These are phyloP conservation scores for Tulasnella sp. DNA, from an alignment of 768 basidiomycete genomes.

Conservation along the genomic window DNA sequence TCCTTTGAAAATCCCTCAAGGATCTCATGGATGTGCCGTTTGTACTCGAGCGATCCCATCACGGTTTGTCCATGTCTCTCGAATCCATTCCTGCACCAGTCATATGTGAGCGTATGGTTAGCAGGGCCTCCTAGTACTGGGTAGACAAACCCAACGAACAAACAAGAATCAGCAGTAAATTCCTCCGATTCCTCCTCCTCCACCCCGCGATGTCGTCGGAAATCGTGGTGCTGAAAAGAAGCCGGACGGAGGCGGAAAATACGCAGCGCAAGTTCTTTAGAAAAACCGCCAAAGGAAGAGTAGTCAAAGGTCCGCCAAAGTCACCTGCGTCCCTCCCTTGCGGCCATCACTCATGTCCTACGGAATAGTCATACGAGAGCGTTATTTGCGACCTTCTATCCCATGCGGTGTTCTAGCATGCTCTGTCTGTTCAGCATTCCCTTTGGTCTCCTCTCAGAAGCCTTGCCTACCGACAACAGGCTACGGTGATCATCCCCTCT, in stretches of 20 bases:
- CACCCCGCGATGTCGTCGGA: constrained; percentile 20
- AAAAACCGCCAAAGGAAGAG: constrained; percentile 88
- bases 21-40: no score
- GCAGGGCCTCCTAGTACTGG: no score
- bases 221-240: constrained; percentile 64
- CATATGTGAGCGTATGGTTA: no score
- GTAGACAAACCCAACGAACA: background rate
- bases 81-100: no score
- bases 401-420: constrained; percentile 74
- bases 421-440: constrained; percentile 38
- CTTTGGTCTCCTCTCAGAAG: constrained; percentile 18
- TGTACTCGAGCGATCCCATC: no score
- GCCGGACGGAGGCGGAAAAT: constrained; percentile 54
- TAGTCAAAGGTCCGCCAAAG: constrained; percentile 63
- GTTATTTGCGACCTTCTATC: constrained; percentile 88
- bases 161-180: background rate
- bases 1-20: no score
- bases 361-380: constrained; percentile 68
- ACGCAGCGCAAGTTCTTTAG: constrained; percentile 92
- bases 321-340: background rate
- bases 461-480: constrained; percentile 48
- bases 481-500: constrained; percentile 42
- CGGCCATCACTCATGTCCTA: background rate
- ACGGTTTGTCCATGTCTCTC: no score
- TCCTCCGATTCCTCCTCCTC: no score